Percentiles rank a stretch among this genome's conserved stretches.
Conservation (phyloP, 192 early-diverging fungal genomes). For the Linnemannia schmuckeri region DNA sequence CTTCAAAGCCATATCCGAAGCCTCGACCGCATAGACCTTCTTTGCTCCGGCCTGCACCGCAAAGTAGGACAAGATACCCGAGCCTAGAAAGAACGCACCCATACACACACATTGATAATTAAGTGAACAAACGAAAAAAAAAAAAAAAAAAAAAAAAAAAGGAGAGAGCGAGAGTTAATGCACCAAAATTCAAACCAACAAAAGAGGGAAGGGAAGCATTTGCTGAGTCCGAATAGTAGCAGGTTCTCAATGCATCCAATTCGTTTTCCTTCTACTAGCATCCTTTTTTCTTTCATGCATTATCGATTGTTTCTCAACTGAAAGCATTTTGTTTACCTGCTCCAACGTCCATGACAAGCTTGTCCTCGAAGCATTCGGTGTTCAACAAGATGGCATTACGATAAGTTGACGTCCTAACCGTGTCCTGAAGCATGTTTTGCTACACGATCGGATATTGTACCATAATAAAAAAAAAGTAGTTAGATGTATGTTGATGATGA, state of each 20-base stretch:
- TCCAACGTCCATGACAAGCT: conserved; percentile 94
- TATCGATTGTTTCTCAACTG: background rate
- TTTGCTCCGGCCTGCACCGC: conserved; percentile 94
- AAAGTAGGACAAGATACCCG: conserved; percentile 96
- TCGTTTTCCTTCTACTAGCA: background rate
- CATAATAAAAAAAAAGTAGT: background rate
- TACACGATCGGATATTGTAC: conserved; percentile 48
- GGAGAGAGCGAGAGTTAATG: no score
- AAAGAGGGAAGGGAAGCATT: no score
- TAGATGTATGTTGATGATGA: background rate
- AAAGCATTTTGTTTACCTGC: conserved; percentile 63
- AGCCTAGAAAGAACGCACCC: conserved; percentile 55
- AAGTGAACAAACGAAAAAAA: background rate
- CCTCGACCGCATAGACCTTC: conserved; percentile 96
- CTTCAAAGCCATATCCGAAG: conserved; percentile 93
- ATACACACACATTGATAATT: background rate
- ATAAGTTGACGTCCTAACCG: conserved; percentile 94
- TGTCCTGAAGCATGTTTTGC: conserved; percentile 99
- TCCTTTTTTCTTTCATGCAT: background rate
- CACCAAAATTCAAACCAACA: no score
- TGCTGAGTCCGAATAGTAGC: background rate
- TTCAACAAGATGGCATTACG: conserved; percentile 92
- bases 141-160: background rate
- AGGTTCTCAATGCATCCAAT: no score
- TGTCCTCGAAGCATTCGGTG: conserved; percentile 79